These are phyloP conservation scores for Pugionium cornutum DNA, from an alignment of 345 rosid genomes.

Conservation along the genomic window DNA sequence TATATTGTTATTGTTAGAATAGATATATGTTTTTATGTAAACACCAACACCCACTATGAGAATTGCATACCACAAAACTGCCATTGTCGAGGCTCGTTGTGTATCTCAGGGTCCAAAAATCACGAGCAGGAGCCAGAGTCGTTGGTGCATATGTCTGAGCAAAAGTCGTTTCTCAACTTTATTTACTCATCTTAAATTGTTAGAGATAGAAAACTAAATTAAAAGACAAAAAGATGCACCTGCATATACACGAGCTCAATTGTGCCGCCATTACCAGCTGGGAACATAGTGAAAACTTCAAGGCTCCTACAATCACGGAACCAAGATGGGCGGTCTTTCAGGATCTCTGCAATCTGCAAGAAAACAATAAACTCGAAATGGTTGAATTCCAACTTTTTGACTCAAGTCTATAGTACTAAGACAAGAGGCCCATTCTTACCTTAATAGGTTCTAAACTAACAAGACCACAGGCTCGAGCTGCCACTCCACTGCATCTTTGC, in stretches of 20 bases:
- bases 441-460: conserved; percentile 95
- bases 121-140: conserved; percentile 97
- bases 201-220: conserved; percentile 9
- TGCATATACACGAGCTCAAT: conserved; percentile 93
- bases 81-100: conserved; percentile 91
- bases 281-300: conserved; percentile 93
- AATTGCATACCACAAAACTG: conserved; percentile 85
- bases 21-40: not conserved
- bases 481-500: conserved; percentile 99
- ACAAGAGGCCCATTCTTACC: conserved; percentile 42
- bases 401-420: not conserved
- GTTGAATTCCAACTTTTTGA: conserved; percentile 9
- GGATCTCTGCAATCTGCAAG: conserved; percentile 91
- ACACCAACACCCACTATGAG: not conserved
- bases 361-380: not conserved
- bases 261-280: conserved; percentile 93
- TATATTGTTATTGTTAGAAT: too few species aligned
- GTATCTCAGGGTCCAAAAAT: conserved; percentile 97
- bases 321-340: conserved; percentile 98
- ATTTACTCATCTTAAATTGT: not conserved
- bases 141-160: conserved; percentile 91
- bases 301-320: conserved; percentile 98
- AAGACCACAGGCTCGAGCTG: conserved; percentile 99
- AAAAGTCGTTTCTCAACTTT: conserved; percentile 24
- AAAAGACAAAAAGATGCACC: conserved; percentile 46